Conservation (phyloP, 257 asterid genomes). For the Buddleja alternifolia region DNA sequence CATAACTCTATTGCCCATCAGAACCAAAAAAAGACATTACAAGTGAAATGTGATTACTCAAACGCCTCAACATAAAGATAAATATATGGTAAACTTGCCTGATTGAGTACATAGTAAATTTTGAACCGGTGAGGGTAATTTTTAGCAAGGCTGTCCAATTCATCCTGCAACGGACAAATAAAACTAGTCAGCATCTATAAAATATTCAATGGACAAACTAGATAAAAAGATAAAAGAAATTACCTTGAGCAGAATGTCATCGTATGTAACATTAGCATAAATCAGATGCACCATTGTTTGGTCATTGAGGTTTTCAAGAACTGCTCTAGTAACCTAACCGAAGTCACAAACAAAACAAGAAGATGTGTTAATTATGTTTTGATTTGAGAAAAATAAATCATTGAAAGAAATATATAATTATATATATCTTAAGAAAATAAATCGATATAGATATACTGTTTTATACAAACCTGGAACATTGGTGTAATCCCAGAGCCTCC, state of each 20-base stretch:
- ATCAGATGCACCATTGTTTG: slow-evolving; percentile 77
- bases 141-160: slow-evolving; percentile 65
- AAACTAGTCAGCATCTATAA: slow-evolving; percentile 14
- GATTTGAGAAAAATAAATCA: neutral
- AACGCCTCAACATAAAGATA: neutral
- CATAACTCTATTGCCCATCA: neutral
- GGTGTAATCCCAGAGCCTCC: slow-evolving; percentile 80
- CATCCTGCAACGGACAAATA: slow-evolving; percentile 57
- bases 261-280: slow-evolving; percentile 86
- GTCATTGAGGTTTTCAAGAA: slow-evolving; percentile 82
- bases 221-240: slow-evolving; percentile 1
- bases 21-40: neutral
- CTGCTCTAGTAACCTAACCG: slow-evolving; percentile 83
- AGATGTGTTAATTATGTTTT: neutral
- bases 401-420: neutral
- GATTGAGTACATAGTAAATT: slow-evolving; percentile 80
- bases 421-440: slow-evolving; percentile 7
- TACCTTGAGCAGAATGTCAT: slow-evolving; percentile 94
- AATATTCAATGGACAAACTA: neutral
- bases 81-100: slow-evolving; percentile 45
- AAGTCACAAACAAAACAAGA: slow-evolving; percentile 9
- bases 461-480: slow-evolving; percentile 61
- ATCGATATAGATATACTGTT: slow-evolving; percentile 2
- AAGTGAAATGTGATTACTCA: neutral
- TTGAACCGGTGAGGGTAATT: slow-evolving; percentile 64